Base-by-base conservation (phyloP, 805 yeast genomes). In the Metschnikowia aberdeeniae region DNA sequence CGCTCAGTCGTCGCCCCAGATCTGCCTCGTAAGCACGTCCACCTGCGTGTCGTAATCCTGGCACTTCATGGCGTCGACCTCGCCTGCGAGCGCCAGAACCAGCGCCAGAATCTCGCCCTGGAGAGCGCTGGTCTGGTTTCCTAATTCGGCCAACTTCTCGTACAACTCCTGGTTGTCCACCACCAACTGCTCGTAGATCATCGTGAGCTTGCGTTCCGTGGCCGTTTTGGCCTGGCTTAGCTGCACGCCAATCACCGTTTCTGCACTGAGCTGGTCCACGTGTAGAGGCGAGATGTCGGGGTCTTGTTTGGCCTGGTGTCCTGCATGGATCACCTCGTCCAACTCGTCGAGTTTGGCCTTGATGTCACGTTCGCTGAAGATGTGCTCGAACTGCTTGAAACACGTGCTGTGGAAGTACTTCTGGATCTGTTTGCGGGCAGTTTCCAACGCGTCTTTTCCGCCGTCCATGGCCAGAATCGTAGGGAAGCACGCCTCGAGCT, bases 401-500 rank as follows among this genome's bases (percentile, higher is more conserved):
- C 75, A 68, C n/a, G 75, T 67, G 26, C 66, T 62, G 34, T 67
- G 68, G 80, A 83, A 80, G 50, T 75, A 78, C 34, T 69, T 66
- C 13, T 71, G 64, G 10, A 81, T 75, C 52, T 80, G 86, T 17
- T 66, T 62, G 39, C 79, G 66, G 6, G 82, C 82, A 22, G 72
- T 69, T 17, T 68, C 68, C 9, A 81, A 60, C 3, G 72, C 58
- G 20, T 64, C 64, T 3, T 64, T 60, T 3, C 82, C 84, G 20
- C 67, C 71, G n/a, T 63, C 66, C 12, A 73, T 61, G n/a, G 57
- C 44, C 2, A 82, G 70, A 35, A 79, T 69, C 6, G 64, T 60
- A 2, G 86, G 86, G 56, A 77, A 82, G 56, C 86, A 81, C 17
- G 72, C 56, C 41, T 67, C 62, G 20, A 81, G 58, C 48, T 77